These are phyloP conservation scores for Apiospora saccharicola DNA, from an alignment of 2,329 filamentous ascomycete species.

Conservation along the genomic window DNA sequence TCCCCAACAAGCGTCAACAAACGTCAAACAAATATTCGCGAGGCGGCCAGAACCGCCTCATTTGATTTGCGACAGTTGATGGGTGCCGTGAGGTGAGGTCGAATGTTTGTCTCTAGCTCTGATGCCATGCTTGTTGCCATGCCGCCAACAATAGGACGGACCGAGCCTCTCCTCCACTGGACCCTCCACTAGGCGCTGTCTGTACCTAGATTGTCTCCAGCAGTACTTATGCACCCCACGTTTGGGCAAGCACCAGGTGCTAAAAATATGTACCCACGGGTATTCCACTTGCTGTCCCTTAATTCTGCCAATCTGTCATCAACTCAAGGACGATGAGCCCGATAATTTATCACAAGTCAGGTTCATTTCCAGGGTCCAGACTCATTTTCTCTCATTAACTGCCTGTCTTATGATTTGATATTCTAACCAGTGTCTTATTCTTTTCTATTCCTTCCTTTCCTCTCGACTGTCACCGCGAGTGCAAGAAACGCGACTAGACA, in stretches of 20 bases:
- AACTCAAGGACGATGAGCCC: constrained; percentile 1
- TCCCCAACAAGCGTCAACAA: neutral
- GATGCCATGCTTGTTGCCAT: neutral
- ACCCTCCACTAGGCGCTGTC: neutral
- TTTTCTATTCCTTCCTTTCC: neutral
- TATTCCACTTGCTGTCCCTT: neutral
- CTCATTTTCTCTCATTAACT: neutral
- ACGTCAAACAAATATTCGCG: neutral
- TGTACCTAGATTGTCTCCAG: neutral
- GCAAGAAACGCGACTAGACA: neutral
- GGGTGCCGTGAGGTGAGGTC: neutral
- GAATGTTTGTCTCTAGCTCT: neutral
- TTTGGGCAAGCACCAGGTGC: neutral
- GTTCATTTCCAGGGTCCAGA: constrained; percentile 10
- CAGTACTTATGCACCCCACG: constrained; percentile 12
- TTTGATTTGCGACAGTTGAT: too few species aligned
- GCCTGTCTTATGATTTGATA: neutral
- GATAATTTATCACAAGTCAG: neutral
- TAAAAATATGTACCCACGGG: constrained; percentile 2
- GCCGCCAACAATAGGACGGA: neutral
- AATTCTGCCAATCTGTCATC: constrained; percentile 25
- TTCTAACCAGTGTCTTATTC: neutral
- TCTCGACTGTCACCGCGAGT: neutral
- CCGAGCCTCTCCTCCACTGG: constrained; percentile 8
- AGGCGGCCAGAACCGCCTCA: too few species aligned